Percentiles rank a stretch among this genome's conserved stretches.
phyloP scores from a whole-genome alignment of 2,329 filamentous ascomycete species.

The Corniculantispora saksenae region DNA sequence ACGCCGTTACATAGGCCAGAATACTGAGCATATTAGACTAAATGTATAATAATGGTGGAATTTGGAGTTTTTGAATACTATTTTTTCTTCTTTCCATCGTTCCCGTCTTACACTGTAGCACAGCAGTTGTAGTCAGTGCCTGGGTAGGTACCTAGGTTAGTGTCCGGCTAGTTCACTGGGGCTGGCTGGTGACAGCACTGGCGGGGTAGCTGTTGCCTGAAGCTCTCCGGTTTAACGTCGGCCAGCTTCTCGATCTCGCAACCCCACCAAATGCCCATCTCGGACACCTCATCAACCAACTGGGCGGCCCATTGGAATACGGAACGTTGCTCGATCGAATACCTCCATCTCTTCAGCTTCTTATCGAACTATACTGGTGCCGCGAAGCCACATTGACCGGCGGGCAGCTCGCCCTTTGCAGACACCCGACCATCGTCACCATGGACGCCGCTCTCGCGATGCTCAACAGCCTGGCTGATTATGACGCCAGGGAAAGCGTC shows the following conservation, averaged over 20 bases:
- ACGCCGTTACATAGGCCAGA: neutral
- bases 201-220: conserved; percentile 11
- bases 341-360: neutral
- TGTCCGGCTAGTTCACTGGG: neutral
- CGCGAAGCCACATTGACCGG: neutral
- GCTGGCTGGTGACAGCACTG: neutral
- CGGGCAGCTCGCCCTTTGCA: neutral
- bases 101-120: neutral
- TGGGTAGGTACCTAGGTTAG: too few relatives aligned
- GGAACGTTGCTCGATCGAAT: neutral
- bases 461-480: conserved; percentile 46
- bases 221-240: conserved; percentile 8
- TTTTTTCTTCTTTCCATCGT: neutral
- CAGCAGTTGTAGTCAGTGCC: neutral
- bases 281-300: neutral
- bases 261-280: conserved; percentile 6
- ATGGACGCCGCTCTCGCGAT: conserved; percentile 34
- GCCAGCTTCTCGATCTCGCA: conserved; percentile 5
- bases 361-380: neutral
- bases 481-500: conserved; percentile 27
- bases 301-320: neutral
- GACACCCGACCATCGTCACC: conserved; percentile 16
- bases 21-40: conserved; percentile 8
- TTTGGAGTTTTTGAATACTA: neutral
- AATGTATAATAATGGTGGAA: conserved; percentile 12